Evolutionary conservation across 2,329 filamentous ascomycete species (phyloP).

Genomic region (Karstenula rhodostoma): DNA sequence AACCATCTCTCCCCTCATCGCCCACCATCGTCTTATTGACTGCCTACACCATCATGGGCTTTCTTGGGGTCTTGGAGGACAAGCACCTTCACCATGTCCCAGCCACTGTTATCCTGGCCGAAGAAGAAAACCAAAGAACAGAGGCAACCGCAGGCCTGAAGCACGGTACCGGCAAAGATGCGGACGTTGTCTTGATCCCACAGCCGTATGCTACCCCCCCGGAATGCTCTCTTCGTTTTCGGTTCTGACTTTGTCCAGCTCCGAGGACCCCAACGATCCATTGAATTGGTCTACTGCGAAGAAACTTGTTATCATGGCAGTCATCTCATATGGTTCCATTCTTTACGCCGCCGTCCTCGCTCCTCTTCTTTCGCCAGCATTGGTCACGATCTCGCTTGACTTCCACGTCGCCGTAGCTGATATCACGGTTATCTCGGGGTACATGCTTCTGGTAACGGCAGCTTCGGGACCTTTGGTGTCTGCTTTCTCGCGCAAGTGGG

Average conservation of each 20-base stretch:
- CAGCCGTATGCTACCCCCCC: conserved; percentile 36
- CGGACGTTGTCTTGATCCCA: conserved; percentile 44
- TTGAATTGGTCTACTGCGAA: conserved; percentile 45
- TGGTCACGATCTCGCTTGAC: conserved; percentile 44
- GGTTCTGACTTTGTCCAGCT: conserved; percentile 40
- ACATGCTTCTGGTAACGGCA: conserved; percentile 47
- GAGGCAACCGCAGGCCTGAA: conserved; percentile 36
- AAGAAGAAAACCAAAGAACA: conserved; percentile 26
- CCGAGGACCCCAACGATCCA: conserved; percentile 47
- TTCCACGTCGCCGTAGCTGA: conserved; percentile 37
- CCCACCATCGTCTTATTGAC: not conserved
- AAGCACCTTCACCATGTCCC: conserved; percentile 45
- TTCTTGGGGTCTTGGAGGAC: conserved; percentile 45
- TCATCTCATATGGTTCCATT: conserved; percentile 43
- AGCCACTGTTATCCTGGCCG: conserved; percentile 43
- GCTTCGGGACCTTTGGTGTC: conserved; percentile 45
- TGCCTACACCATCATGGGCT: conserved; percentile 34
- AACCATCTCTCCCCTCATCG: not conserved
- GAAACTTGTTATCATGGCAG: conserved; percentile 44
- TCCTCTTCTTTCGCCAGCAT: conserved; percentile 46
- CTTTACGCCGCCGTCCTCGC: conserved; percentile 44
- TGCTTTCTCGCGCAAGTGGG: conserved; percentile 42
- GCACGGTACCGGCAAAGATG: conserved; percentile 43
- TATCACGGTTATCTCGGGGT: conserved; percentile 49
- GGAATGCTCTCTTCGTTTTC: not conserved